Percentiles rank a stretch among this genome's conserved stretches.
phyloP scores from a whole-genome alignment of 805 yeast genomes.

The Starmerella asiatica region DNA sequence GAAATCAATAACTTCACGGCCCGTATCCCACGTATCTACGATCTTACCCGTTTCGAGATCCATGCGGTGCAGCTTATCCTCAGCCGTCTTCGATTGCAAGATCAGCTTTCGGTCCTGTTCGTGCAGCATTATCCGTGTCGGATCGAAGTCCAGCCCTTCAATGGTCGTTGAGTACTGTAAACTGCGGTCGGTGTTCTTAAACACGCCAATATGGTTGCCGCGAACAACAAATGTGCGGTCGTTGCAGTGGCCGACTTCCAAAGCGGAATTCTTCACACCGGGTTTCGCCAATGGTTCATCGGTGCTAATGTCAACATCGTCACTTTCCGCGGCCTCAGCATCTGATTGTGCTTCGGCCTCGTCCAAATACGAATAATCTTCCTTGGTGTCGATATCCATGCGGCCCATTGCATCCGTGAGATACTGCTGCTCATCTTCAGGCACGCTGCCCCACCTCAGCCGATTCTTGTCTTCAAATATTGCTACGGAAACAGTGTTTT shows the following conservation, averaged over 20 bases:
- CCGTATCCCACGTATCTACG: slow-evolving; percentile 63
- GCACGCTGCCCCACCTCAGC: slow-evolving; percentile 34
- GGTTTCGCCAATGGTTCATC: slow-evolving; percentile 16
- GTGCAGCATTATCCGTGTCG: slow-evolving; percentile 62
- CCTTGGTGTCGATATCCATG: slow-evolving; percentile 19
- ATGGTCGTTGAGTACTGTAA: slow-evolving; percentile 58
- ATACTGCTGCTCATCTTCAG: slow-evolving; percentile 40
- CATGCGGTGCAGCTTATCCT: slow-evolving; percentile 47
- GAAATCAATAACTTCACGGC: slow-evolving; percentile 35
- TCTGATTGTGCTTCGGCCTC: slow-evolving; percentile 27
- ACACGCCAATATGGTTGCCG: slow-evolving; percentile 69
- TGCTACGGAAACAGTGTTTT: slow-evolving; percentile 37
- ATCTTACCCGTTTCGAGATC: slow-evolving; percentile 68
- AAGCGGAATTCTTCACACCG: slow-evolving; percentile 42
- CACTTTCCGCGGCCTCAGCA: slow-evolving; percentile 28
- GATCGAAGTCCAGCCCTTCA: slow-evolving; percentile 41
- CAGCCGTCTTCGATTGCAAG: slow-evolving; percentile 40
- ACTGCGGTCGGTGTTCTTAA: slow-evolving; percentile 38
- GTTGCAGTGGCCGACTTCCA: slow-evolving; percentile 57
- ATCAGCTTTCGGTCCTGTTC: slow-evolving; percentile 58
- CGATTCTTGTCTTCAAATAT: slow-evolving; percentile 51
- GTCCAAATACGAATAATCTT: slow-evolving; percentile 26
- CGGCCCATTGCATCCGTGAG: slow-evolving; percentile 41
- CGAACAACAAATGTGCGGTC: slow-evolving; percentile 69
- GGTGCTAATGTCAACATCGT: slow-evolving; percentile 20